Percentiles rank a stretch among this genome's conserved stretches.
Conservation (phyloP, 805 yeast species). For the Danielia reshetovae region DNA sequence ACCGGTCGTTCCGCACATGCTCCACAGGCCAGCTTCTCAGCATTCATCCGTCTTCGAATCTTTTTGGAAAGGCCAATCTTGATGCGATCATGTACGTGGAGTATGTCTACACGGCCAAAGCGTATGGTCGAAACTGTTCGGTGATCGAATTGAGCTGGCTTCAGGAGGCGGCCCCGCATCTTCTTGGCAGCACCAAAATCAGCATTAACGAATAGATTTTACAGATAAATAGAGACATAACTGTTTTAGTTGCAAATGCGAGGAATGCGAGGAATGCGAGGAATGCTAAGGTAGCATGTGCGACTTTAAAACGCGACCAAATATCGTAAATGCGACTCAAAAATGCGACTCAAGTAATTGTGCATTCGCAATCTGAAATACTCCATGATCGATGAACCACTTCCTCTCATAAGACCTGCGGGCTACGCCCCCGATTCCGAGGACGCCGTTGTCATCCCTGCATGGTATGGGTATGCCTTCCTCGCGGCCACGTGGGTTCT, state of each 20-base stretch:
- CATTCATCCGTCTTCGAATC: slow-evolving; percentile 84
- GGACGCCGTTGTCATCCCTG: background rate
- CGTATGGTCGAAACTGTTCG: slow-evolving; percentile 88
- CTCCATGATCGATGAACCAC: slow-evolving; percentile 8
- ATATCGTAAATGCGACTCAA: too few relatives aligned
- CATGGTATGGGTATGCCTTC: slow-evolving; percentile 1
- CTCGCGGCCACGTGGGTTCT: slow-evolving; percentile 28
- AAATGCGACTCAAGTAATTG: too few relatives aligned
- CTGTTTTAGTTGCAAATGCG: too few relatives aligned
- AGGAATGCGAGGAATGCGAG: too few relatives aligned
- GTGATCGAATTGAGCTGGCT: slow-evolving; percentile 81
- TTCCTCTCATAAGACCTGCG: slow-evolving; percentile 13
- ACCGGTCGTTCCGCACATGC: slow-evolving; percentile 84
- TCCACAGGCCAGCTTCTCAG: slow-evolving; percentile 79
- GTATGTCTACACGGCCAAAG: slow-evolving; percentile 87
- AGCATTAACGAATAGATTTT: slow-evolving; percentile 21
- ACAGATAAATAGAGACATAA: slow-evolving; percentile 2
- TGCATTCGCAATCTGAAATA: too few relatives aligned
- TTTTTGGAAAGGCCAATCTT: slow-evolving; percentile 68
- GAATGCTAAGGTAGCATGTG: background rate
- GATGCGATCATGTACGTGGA: slow-evolving; percentile 95
- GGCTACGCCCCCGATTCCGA: slow-evolving; percentile 3
- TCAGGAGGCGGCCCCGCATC: slow-evolving; percentile 72
- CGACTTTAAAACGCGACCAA: too few relatives aligned
- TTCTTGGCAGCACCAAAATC: slow-evolving; percentile 42